phyloP scores from a whole-genome alignment of 2,329 filamentous ascomycete species.

The Elsinoe batatas region DNA sequence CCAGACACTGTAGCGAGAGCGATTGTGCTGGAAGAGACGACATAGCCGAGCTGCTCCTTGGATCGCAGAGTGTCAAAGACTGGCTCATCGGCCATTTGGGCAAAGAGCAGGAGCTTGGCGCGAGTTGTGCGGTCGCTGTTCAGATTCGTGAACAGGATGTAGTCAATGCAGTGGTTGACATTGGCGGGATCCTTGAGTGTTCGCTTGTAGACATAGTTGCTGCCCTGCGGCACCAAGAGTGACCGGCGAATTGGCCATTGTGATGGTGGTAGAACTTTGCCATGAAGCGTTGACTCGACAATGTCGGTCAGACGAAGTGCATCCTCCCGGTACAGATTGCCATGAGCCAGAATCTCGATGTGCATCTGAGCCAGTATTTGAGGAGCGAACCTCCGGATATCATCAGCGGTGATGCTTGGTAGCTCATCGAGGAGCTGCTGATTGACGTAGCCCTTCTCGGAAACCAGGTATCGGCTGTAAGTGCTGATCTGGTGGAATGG shows the following conservation, averaged over 20 bases:
- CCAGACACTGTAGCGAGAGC: conserved; percentile 65
- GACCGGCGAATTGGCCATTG: conserved; percentile 75
- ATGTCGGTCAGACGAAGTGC: conserved; percentile 75
- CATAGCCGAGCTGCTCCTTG: conserved; percentile 94
- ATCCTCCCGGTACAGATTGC: conserved; percentile 91
- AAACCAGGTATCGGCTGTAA: conserved; percentile 70
- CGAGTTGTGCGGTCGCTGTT: conserved; percentile 54
- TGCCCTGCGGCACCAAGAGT: conserved; percentile 65
- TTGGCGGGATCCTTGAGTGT: conserved; percentile 77
- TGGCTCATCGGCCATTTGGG: conserved; percentile 86
- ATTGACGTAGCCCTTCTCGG: conserved; percentile 66
- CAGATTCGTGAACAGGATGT: conserved; percentile 35
- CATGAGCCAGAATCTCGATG: conserved; percentile 79
- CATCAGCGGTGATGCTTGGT: conserved; percentile 60
- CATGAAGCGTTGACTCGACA: conserved; percentile 66
- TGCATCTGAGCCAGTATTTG: conserved; percentile 75
- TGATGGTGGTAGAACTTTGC: conserved; percentile 59
- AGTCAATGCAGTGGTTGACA: conserved; percentile 51
- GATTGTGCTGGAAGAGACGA: conserved; percentile 75
- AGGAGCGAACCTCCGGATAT: conserved; percentile 67
- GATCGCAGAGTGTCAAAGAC: conserved; percentile 91
- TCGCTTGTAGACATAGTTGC: conserved; percentile 75
- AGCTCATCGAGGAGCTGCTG: conserved; percentile 73
- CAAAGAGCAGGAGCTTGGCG: conserved; percentile 69
- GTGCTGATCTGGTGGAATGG: conserved; percentile 82